These are phyloP conservation scores for Pisolithus albus DNA, from an alignment of 768 basidiomycete genomes.

Conservation along the genomic window DNA sequence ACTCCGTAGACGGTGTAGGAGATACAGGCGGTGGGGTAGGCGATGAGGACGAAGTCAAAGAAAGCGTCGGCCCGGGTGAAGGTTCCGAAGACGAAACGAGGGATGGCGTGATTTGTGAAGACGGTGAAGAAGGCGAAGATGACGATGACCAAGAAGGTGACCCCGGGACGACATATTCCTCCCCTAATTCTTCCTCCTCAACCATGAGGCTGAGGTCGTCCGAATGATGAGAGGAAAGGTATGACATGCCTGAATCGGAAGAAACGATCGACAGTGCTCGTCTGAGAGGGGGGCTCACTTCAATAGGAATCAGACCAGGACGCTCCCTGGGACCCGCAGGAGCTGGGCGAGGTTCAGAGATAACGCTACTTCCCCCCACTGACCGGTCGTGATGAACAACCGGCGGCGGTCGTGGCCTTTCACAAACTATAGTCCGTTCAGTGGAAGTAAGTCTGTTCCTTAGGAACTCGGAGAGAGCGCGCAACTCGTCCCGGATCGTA, in stretches of 20 bases:
- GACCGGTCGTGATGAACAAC: constrained; percentile 34
- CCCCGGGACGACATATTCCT: constrained; percentile 15
- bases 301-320: constrained; percentile 24
- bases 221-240: constrained; percentile 61
- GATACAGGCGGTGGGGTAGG: constrained; percentile 32
- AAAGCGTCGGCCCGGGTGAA: constrained; percentile 33
- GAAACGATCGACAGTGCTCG: constrained; percentile 37
- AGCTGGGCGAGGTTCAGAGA: constrained; percentile 27
- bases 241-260: constrained; percentile 32
- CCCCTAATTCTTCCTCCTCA: constrained; percentile 25
- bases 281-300: constrained; percentile 38
- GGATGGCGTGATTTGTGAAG: constrained; percentile 26
- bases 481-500: constrained; percentile 63
- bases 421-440: constrained; percentile 11
- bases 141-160: constrained; percentile 35
- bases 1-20: constrained; percentile 33
- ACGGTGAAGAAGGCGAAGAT: constrained; percentile 25
- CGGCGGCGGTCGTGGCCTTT: constrained; percentile 6
- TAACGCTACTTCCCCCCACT: constrained; percentile 37
- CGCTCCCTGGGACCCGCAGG: constrained; percentile 22
- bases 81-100: constrained; percentile 27
- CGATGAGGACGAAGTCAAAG: constrained; percentile 29
- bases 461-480: constrained; percentile 52
- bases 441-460: constrained; percentile 30
- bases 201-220: constrained; percentile 51